Base-by-base conservation (phyloP, 768 basidiomycete species). In the Mycena crocata region DNA sequence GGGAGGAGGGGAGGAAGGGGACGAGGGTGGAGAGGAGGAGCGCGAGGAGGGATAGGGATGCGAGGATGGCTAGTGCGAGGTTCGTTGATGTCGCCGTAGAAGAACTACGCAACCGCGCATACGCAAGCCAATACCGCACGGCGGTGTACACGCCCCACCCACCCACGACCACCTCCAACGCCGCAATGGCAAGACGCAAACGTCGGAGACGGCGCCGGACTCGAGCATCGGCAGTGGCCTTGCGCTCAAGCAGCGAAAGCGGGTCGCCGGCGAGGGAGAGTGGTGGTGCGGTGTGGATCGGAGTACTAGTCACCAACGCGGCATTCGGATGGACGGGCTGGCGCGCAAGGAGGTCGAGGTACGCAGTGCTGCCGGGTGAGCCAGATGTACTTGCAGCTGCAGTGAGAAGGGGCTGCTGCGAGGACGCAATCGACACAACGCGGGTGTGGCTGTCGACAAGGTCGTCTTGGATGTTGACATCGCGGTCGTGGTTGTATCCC, bases 121-220 rank as follows among this genome's bases (percentile, higher is more conserved):
- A 90, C 5, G 90, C 88, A 14, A 92, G 71, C 71, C 85, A 89
- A 74, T 93, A 94, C 46, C 91, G 89, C 57, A 88, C 75, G 8
- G 85, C 81, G 66, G 84, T 89, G 74, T 91, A 93, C 10, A 81
- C 73, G 30, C 87, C 84, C 89, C 91, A 93, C 84, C 68, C 64
- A 85, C 85, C 80, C 37, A 84, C 76, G 17, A 83, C 57, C 19
- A 76, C 28, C 55, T 82, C 79, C 13, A 85, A 62, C 7, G 63
- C 66, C 17, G 74, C 66, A 62, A 78, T 80, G 5, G 69, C 58
- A 48, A 71, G 54, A 49, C 70, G 76, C 24, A 81, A 71, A 58
- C 78, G 71, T 49, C 72, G 73, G 37, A 80, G 67, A n/a, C 77
- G 76, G 57, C 72, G 73, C 46, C 71, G 67, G 32, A 72, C 54